A percentile compares a stretch with the other conserved stretches of the same genome.
Conservation (phyloP, 1,284 basidiomycete species). For the Cutaneotrichosporon sp. region DNA sequence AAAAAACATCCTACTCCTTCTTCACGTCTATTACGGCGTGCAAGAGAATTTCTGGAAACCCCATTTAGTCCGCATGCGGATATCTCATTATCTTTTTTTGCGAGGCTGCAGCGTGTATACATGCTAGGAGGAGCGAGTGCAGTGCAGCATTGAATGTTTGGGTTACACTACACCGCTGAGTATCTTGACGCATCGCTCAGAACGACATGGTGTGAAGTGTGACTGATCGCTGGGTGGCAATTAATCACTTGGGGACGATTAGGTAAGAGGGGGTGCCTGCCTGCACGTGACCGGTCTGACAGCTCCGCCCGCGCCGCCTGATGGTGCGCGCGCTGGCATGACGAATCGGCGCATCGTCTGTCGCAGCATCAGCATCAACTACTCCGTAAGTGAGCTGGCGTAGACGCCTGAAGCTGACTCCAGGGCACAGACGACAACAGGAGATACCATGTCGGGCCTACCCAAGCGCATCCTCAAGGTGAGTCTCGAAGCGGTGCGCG, state of each 20-base stretch:
- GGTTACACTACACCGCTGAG: not conserved
- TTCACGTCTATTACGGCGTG: slow-evolving; percentile 1
- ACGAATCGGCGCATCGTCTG: not conserved
- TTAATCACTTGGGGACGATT: no score
- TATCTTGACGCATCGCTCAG: no score
- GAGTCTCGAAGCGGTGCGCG: no score
- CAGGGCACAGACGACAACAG: not conserved
- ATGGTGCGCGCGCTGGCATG: not conserved
- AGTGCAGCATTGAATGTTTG: not conserved
- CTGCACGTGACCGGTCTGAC: no score
- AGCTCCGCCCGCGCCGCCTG: no score
- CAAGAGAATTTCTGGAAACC: slow-evolving; percentile 12
- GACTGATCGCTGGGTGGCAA: no score
- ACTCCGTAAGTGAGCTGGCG: not conserved
- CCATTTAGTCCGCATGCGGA: slow-evolving; percentile 1
- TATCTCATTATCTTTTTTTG: not conserved
- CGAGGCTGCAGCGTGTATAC: not conserved
- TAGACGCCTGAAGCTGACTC: no score
- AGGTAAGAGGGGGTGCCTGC: no score
- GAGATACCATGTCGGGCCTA: slow-evolving; percentile 26
- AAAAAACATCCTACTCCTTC: slow-evolving; percentile 12
- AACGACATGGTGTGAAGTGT: no score
- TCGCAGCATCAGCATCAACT: not conserved
- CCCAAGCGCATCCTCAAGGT: slow-evolving; percentile 51
- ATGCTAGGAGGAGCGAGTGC: not conserved